Base-by-base conservation (phyloP, 108 stramenopile genomes). In the Nitzschia inconspicua region DNA sequence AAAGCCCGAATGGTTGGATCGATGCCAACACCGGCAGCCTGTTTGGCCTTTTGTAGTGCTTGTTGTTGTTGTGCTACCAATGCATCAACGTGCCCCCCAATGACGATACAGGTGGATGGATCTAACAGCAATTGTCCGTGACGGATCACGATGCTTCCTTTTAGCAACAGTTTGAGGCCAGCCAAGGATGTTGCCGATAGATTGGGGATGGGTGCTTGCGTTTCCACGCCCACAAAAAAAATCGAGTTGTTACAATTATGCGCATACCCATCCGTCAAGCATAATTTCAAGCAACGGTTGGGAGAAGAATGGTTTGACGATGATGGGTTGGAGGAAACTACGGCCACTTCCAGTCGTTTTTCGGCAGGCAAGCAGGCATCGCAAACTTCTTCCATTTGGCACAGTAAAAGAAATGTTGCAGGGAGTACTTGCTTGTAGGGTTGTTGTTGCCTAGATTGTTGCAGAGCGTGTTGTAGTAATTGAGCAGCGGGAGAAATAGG, bases 1-100 rank as follows among this genome's bases (percentile, higher is more conserved):
- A 91, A 65, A 13, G 89, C 89, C 30, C 80, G 82, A 18, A 87
- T 68, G 2, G 89, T 91, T 23, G 89, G 72, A 79, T 91, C 89
- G 4, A 88, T 72, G 28, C 89, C 89, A 23, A 86, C 68, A 8
- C 89, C 89, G 10, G 50, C 65, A 39, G 40, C 32, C 24, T 60
- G 62, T 30, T 67, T 48, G 39, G 78, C 83, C 53, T 73, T 69
- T 55, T 86, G 74, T 41, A 75, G 57, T 3, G 82, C 78, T 24
- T 61, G 49, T 20, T 36, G 46, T 66, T 85, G 80, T 9, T 68
- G 23, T 18, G 62, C 52, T 26, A 80, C 72, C 70, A 88, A 70
- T 34, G 57, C 61, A 13, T 37, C 40, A 2, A 88, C 75, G 20
- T 59, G 22, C 7, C 90, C 90, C 4, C 90, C 90, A 14, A 88